These are phyloP conservation scores for Thalassiosira mediterranea DNA, from an alignment of 352 stramenopile species.

Conservation along the genomic window DNA sequence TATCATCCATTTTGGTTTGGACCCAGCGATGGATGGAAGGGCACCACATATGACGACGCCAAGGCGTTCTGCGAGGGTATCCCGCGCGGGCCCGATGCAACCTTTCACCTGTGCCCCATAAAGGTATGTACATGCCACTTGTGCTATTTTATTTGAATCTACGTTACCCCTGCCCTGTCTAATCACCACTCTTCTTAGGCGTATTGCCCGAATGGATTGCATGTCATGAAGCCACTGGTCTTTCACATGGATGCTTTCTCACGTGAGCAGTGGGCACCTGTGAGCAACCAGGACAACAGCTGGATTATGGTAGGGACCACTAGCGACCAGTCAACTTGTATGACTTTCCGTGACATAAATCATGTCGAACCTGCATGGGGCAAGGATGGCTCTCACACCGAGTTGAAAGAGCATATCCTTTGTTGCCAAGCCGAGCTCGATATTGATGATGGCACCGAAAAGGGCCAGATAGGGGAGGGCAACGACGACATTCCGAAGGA, in stretches of 20 bases:
- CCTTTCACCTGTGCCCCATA: constrained; percentile 28
- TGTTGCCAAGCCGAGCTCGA: constrained; percentile 27
- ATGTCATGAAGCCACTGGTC: constrained; percentile 18
- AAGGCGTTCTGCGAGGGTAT: constrained; percentile 37
- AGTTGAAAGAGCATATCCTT: constrained; percentile 39
- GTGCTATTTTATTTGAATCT: too few species aligned
- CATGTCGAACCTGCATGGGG: constrained; percentile 27
- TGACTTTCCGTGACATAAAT: constrained; percentile 16
- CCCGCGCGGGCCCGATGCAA: constrained; percentile 12
- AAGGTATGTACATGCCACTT: too few species aligned
- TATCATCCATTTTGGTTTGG: constrained; percentile 25
- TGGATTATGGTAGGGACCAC: constrained; percentile 36
- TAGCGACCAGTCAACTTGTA: constrained; percentile 14
- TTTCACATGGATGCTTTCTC: constrained; percentile 23
- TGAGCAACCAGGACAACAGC: constrained; percentile 8
- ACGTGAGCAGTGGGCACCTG: constrained; percentile 24
- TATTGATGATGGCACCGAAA: not conserved
- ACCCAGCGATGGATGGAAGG: constrained; percentile 23
- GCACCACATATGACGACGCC: constrained; percentile 27
- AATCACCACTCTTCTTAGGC: too few species aligned
- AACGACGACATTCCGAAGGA: not conserved
- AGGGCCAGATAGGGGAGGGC: not conserved
- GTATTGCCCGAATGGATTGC: constrained; percentile 29
- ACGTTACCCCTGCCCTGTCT: too few species aligned
- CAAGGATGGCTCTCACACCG: constrained; percentile 18